Evolutionary conservation across 2,329 filamentous ascomycete species (phyloP).

Genomic region (Aureobasidium sp.): DNA sequence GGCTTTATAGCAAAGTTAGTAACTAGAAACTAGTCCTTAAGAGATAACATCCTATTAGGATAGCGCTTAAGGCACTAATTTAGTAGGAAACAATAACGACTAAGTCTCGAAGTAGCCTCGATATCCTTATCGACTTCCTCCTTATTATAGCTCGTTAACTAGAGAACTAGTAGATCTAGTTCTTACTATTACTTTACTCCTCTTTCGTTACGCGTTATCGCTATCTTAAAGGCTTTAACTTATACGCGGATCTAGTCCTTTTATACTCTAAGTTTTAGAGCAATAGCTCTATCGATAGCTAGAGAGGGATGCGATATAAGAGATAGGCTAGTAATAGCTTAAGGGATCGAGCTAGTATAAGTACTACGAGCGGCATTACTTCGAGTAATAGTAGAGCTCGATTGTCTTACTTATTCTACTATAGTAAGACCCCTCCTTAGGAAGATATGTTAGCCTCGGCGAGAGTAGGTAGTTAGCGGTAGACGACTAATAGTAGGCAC

Average conservation of each 20-base stretch:
- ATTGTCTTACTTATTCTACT: not conserved
- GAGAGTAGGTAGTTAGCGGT: not conserved
- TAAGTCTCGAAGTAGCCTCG: not conserved
- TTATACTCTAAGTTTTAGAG: not conserved
- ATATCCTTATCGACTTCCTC: not conserved
- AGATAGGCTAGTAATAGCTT: not conserved
- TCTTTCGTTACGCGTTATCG: not conserved
- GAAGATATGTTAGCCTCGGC: not conserved
- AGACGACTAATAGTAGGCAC: not conserved
- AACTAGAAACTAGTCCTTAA: not conserved
- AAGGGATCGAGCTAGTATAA: not conserved
- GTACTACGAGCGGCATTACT: not conserved
- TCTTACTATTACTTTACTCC: not conserved
- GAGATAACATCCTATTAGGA: not conserved
- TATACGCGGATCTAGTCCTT: not conserved
- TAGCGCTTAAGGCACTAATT: not conserved
- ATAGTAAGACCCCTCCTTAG: not conserved
- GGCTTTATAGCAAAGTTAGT: not conserved
- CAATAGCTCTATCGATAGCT: no score
- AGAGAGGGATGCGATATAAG: not conserved
- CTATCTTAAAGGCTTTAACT: not conserved
- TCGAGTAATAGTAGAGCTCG: not conserved
- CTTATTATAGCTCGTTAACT: not conserved
- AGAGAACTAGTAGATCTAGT: not conserved
- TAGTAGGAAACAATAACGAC: not conserved